Base-by-base conservation (phyloP, 805 yeast species). In the Lachancea quebecensis region DNA sequence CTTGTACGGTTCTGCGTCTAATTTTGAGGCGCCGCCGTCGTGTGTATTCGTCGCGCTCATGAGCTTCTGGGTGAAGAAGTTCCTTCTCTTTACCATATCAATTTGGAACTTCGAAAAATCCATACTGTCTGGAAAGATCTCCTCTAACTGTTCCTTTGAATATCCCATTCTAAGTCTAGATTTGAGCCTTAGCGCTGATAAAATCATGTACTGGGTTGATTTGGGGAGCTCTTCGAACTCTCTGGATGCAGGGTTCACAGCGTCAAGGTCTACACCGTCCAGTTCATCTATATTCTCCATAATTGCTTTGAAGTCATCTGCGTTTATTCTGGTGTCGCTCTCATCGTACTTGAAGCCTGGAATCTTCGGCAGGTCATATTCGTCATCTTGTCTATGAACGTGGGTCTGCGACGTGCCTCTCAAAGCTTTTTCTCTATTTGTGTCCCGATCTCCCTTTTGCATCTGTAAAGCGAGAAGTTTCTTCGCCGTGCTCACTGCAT, bases 121-220 rank as follows among this genome's bases (percentile, higher is more conserved):
- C 78, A 86, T 74, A 43, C 90, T 79, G 56, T 85, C 73, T 0
- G 96, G 95, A 55, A 91, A 93, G 44, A 88, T 67, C 4, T 76
- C 68, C 52, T 86, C 85, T 31, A 93, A 69, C 57, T 93, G 97
- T n/a, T 85, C 89, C 46, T 89, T 86, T 0, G 91, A 73, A 58
- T 85, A 90, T 1, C 99, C 99, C 95, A 93, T 82, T 67, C 99
- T 79, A 60, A 93, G 73, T 47, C 99, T 69, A 0, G 97, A 90
- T 50, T 88, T 75, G 21, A 89, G 67, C 46, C 99, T 65, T 12
- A 95, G 73, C 48, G 86, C 87, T 9, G 93, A 86, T 10, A 93
- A 67, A 3, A 88, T 78, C 77, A 89, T 87, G 59, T 93, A 93
- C 59, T 89, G 96, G 0, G 95, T 81, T 0, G 89, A 77, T 41